Base-by-base conservation (phyloP, 192 early-diverging fungal genomes). In the Gryganskiella cystojenkinii region DNA sequence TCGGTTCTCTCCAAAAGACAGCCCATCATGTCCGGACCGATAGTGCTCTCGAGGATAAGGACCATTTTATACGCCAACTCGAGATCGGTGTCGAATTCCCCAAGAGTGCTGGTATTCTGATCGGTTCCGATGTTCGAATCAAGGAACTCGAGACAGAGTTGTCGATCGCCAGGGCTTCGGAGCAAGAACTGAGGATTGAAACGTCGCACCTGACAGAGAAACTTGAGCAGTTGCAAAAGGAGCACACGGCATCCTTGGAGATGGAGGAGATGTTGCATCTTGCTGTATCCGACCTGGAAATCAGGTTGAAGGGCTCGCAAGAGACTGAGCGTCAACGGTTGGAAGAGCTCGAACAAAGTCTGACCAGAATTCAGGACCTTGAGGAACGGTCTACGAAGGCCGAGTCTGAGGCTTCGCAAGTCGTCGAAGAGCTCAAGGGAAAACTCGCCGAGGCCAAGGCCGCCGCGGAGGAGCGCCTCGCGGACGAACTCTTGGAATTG, bases 231-330 rank as follows among this genome's bases (percentile, higher is more conserved):
- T 46, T 73, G 14, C 62, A 66, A 54, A 73, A 61, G 33, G 65
- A 49, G 2, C 35, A 52, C 28, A 31, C 30, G n/a, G 43, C 60
- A 2, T 40, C 65, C 0, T 11, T 58, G 34, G 73, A 76, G 20
- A 51, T 68, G 65, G 73, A 76, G 33, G 73, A 76, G 40, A 76
- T 76, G 73, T 60, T 76, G 10, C 73, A 68, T 19, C 15, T 63
- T 44, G 65, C 63, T 3, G 60, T 76, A 1, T 55, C 65, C 0
- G 65, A 76, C 51, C 65, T 76, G 2, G 73, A 76, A n/a, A 52
- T 33, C 10, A 52, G 60, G 0, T 53, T 76, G 20, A 50, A 76
- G 46, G 27, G n/a, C 3, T 62, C 60, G 1, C 60, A 68, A 46
- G 65, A 67, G 15, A 47, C 19, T 3, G 65, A 68, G 17, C 44